Evolutionary conservation across 148 eudicot species (phyloP).

Genomic region (Tetragonia tetragonoides): DNA sequence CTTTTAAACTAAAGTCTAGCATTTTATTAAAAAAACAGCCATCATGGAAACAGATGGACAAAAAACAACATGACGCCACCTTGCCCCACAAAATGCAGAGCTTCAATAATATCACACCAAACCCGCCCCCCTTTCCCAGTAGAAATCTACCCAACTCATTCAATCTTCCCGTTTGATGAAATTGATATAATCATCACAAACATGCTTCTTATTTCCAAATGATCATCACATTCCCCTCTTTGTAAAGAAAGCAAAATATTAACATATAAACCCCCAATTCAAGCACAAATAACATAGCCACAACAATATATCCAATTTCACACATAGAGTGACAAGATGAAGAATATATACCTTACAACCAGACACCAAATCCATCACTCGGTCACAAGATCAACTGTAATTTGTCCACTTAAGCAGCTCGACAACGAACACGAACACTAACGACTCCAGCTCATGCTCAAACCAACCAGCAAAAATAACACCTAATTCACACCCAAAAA

Average conservation of each 20-base stretch:
- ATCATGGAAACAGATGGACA: not conserved
- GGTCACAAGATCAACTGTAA: constrained; percentile 22
- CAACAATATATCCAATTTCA: not conserved
- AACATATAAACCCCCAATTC: not conserved
- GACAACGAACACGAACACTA: constrained; percentile 6
- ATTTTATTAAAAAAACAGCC: no score
- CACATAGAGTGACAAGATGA: not conserved
- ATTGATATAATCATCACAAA: not conserved
- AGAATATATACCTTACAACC: constrained; percentile 60
- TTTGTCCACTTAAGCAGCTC: constrained; percentile 2
- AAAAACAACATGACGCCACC: not conserved
- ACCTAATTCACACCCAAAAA: constrained; percentile 7
- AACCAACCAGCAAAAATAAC: constrained; percentile 3
- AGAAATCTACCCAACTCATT: not conserved
- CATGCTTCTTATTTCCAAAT: not conserved
- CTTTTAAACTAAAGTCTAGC: not conserved
- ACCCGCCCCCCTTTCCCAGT: not conserved
- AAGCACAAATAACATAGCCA: not conserved
- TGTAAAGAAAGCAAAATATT: no score
- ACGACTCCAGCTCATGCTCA: constrained; percentile 8
- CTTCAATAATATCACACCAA: not conserved
- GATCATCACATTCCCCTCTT: not conserved
- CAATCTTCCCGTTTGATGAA: not conserved
- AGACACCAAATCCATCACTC: constrained; percentile 67
- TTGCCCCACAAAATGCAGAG: not conserved